Evolutionary conservation across 108 stramenopile species (phyloP).

Genomic region (Cyclotella distinguenda): DNA sequence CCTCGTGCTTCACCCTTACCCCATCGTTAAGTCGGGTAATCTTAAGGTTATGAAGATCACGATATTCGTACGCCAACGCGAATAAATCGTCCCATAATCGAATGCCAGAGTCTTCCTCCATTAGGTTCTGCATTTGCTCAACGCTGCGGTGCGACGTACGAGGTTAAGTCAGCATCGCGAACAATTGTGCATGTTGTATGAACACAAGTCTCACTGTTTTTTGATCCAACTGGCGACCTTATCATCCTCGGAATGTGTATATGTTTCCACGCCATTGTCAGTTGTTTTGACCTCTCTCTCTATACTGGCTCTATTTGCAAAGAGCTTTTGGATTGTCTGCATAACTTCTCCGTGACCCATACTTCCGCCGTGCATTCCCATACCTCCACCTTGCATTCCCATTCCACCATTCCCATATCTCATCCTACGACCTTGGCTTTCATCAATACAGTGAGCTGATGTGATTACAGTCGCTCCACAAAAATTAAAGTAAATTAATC

Average conservation of each 20-base stretch:
- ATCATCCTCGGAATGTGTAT: slow-evolving; percentile 10
- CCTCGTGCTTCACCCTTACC: slow-evolving; percentile 8
- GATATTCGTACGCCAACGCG: slow-evolving; percentile 6
- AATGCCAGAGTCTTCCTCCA: slow-evolving; percentile 10
- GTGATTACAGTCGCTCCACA: no score
- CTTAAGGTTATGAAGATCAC: slow-evolving; percentile 12
- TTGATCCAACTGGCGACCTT: slow-evolving; percentile 22
- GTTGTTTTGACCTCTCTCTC: slow-evolving; percentile 5
- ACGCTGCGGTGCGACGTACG: background rate
- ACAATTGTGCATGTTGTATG: no score
- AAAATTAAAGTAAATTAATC: no score
- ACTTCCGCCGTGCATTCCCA: background rate
- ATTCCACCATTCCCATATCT: no score
- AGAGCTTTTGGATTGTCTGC: slow-evolving; percentile 15
- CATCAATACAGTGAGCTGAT: no score
- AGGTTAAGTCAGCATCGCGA: no score
- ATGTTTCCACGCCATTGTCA: slow-evolving; percentile 7
- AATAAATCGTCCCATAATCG: slow-evolving; percentile 33
- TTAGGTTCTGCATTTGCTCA: slow-evolving; percentile 9
- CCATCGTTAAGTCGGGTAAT: slow-evolving; percentile 9
- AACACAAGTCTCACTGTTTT: slow-evolving; percentile 14
- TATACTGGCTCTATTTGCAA: slow-evolving; percentile 6
- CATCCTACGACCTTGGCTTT: no score
- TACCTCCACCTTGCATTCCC: slow-evolving; percentile 4
- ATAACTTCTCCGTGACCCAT: background rate